phyloP scores from a whole-genome alignment of 176 grass and related monocot genomes.

The Oryza rufipogon region DNA sequence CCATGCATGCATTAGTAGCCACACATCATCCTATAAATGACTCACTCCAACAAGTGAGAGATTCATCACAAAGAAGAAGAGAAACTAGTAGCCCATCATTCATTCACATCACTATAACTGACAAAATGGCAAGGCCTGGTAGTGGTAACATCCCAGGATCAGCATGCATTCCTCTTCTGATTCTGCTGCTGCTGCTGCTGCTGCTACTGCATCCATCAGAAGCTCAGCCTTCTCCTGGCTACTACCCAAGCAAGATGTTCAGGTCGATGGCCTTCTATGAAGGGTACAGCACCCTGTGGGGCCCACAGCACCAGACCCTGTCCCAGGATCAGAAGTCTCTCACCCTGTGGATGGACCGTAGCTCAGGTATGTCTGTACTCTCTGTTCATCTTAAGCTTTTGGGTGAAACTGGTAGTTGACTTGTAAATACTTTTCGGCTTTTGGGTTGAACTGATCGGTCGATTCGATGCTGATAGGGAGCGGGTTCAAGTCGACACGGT shows the following conservation, averaged over 20 bases:
- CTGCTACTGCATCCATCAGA: slow-evolving; percentile 35
- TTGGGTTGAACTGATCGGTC: too few species aligned
- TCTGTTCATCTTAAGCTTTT: background rate
- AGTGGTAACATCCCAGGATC: background rate
- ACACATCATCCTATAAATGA: slow-evolving; percentile 16
- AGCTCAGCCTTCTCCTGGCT: slow-evolving; percentile 54
- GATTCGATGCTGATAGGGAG: slow-evolving; percentile 36
- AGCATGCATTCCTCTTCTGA: slow-evolving; percentile 33
- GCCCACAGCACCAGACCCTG: slow-evolving; percentile 56
- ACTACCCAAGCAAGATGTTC: slow-evolving; percentile 49
- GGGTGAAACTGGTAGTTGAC: background rate
- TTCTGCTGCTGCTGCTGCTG: background rate
- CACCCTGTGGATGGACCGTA: slow-evolving; percentile 67
- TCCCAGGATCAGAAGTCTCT: slow-evolving; percentile 16
- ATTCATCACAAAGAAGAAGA: background rate
- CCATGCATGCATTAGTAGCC: background rate
- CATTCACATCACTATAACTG: background rate
- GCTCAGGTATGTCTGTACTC: slow-evolving; percentile 23
- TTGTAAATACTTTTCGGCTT: too few species aligned
- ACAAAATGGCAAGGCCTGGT: slow-evolving; percentile 8
- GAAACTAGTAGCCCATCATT: background rate
- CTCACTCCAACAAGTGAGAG: background rate
- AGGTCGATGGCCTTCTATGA: slow-evolving; percentile 41
- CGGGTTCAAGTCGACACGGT: slow-evolving; percentile 63
- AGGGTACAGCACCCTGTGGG: slow-evolving; percentile 63